phyloP scores from a whole-genome alignment of 129 eudicot species.

The Flaveria ramosissima region DNA sequence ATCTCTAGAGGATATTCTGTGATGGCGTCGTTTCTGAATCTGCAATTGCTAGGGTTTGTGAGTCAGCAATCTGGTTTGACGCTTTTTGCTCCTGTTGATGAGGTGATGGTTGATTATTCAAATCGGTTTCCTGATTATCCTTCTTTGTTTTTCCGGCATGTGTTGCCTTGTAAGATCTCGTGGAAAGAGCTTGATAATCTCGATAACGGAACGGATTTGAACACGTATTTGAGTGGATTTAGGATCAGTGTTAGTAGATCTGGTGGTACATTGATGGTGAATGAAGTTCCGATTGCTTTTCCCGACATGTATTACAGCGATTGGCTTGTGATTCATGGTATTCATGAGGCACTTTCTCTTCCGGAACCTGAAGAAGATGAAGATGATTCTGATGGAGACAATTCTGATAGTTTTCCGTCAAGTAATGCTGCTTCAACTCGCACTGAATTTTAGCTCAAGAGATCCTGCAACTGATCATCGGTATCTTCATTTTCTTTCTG shows the following conservation, averaged over 20 bases:
- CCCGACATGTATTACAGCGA: constrained; percentile 37
- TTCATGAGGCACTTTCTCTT: constrained; percentile 29
- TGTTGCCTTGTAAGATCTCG: constrained; percentile 57
- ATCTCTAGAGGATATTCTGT: constrained; percentile 28
- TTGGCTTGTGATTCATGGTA: constrained; percentile 66
- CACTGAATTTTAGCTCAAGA: constrained; percentile 13
- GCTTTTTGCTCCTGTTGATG: constrained; percentile 65
- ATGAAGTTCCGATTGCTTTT: constrained; percentile 56
- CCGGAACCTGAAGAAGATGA: not conserved
- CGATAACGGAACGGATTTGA: constrained; percentile 40
- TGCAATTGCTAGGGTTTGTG: constrained; percentile 55
- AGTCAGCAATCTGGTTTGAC: constrained; percentile 46
- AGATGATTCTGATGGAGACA: constrained; percentile 20
- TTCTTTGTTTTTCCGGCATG: constrained; percentile 59
- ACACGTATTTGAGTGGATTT: constrained; percentile 58
- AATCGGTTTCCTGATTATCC: constrained; percentile 48
- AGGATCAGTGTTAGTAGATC: constrained; percentile 36
- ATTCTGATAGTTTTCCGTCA: not conserved
- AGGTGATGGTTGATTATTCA: constrained; percentile 45
- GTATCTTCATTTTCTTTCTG: constrained; percentile 2
- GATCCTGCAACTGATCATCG: constrained; percentile 12
- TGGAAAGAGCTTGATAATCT: constrained; percentile 52
- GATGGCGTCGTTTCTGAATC: constrained; percentile 68
- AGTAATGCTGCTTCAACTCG: not conserved
- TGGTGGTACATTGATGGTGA: constrained; percentile 47